phyloP scores from a whole-genome alignment of 2,329 filamentous ascomycete species.

The Coniochaeta hoffmannii region DNA sequence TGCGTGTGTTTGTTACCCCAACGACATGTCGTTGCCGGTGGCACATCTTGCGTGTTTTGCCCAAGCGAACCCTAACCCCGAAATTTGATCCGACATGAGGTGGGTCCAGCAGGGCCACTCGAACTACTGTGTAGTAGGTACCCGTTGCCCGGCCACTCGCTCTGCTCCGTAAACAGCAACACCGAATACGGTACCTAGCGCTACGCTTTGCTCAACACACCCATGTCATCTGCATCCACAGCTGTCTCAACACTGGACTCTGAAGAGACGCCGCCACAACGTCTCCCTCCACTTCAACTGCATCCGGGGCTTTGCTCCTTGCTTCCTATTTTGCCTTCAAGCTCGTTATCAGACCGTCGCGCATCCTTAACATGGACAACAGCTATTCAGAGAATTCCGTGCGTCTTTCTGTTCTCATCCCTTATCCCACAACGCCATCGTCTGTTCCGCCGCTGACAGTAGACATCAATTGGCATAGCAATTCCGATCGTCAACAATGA shows the following conservation, averaged over 20 bases:
- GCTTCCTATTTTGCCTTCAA: slow-evolving; percentile 23
- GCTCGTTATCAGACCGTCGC: slow-evolving; percentile 18
- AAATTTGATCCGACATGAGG: too few species aligned
- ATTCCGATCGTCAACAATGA: slow-evolving; percentile 3
- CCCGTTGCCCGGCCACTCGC: background rate
- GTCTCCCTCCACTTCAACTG: slow-evolving; percentile 20
- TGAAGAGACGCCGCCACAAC: slow-evolving; percentile 15
- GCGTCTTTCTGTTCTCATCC: slow-evolving; percentile 9
- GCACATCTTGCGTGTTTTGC: too few species aligned
- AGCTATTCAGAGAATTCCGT: slow-evolving; percentile 24
- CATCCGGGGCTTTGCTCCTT: slow-evolving; percentile 29
- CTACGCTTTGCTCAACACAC: background rate
- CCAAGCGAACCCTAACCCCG: too few species aligned
- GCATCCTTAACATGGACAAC: slow-evolving; percentile 25
- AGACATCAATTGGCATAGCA: background rate
- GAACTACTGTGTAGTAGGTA: too few species aligned
- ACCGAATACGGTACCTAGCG: background rate
- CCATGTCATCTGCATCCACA: background rate
- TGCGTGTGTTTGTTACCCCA: too few species aligned
- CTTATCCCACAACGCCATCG: background rate
- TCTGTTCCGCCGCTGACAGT: slow-evolving; percentile 5
- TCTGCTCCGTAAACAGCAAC: background rate
- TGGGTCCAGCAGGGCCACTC: too few species aligned
- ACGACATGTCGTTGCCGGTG: too few species aligned
- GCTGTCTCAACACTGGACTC: slow-evolving; percentile 4